A percentile compares a stretch with the other conserved stretches of the same genome.
Conservation (phyloP, 495 filamentous ascomycete genomes). For the Aspergillus egyptiacus region DNA sequence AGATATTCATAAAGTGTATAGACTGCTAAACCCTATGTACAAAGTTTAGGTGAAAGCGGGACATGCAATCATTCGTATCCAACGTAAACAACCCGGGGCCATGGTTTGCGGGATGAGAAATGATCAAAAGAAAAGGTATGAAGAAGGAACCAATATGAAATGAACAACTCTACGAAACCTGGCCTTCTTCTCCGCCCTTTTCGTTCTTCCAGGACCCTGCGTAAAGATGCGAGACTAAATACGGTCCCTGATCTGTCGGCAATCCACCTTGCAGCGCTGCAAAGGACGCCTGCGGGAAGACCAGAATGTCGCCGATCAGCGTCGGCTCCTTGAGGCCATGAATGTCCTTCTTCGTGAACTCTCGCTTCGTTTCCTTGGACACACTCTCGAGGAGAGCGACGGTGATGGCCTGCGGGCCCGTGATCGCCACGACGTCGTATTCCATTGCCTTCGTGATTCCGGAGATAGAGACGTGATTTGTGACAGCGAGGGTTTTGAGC, state of each 20-base stretch:
- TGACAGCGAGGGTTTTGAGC: conserved; percentile 1
- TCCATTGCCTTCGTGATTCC: conserved; percentile 27
- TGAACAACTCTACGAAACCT: too few relatives aligned
- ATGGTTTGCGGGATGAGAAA: not conserved
- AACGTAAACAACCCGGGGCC: not conserved
- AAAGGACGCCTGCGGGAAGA: conserved; percentile 38
- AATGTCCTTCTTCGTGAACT: conserved; percentile 25
- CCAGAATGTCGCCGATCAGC: conserved; percentile 35
- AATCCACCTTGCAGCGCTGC: conserved; percentile 28
- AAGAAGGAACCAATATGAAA: not conserved
- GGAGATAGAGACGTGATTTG: conserved; percentile 3
- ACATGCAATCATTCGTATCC: conserved; percentile 5
- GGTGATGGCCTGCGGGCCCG: conserved; percentile 37
- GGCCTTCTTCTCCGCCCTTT: conserved; percentile 7
- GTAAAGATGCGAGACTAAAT: conserved; percentile 31
- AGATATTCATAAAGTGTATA: not conserved
- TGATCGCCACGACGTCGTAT: conserved; percentile 35
- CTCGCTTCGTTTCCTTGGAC: conserved; percentile 11
- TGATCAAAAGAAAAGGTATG: not conserved
- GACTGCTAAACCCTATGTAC: not conserved
- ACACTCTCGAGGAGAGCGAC: conserved; percentile 31
- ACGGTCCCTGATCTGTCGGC: conserved; percentile 24
- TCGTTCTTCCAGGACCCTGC: conserved; percentile 24
- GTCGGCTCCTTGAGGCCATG: conserved; percentile 27
- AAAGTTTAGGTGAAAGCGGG: conserved; percentile 1